phyloP scores from a whole-genome alignment of 148 eudicot species.

The Camellia granthamiana region DNA sequence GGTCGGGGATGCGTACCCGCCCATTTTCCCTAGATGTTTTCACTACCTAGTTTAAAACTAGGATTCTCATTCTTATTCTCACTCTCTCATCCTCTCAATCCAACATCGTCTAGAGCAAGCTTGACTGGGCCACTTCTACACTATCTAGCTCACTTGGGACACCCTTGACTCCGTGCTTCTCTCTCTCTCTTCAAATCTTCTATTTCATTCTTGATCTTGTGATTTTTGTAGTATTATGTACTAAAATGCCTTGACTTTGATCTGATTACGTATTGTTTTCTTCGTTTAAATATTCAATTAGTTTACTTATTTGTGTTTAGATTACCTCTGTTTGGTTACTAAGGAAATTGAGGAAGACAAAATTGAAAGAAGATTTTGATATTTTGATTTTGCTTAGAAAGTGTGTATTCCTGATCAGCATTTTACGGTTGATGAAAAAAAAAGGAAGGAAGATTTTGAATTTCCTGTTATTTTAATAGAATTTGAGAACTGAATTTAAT shows the following conservation, averaged over 20 bases:
- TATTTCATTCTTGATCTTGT: not conserved
- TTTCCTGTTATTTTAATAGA: not conserved
- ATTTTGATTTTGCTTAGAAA: not conserved
- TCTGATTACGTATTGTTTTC: not conserved
- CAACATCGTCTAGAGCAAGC: conserved; percentile 33
- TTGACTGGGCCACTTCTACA: conserved; percentile 37
- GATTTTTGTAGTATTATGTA: not conserved
- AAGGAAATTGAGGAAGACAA: not conserved
- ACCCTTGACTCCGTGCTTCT: conserved; percentile 21
- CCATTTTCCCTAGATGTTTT: too few relatives aligned
- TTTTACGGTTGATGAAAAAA: not conserved
- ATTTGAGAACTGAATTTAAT: not conserved
- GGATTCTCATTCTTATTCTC: too few relatives aligned
- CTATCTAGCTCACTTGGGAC: conserved; percentile 42
- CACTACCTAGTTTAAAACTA: too few relatives aligned
- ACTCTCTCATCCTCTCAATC: too few relatives aligned
- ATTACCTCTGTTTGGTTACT: too few relatives aligned
- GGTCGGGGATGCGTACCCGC: too few relatives aligned
- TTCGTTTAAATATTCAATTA: too few relatives aligned
- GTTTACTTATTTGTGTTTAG: too few relatives aligned
- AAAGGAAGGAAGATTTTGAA: not conserved
- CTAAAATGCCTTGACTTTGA: not conserved
- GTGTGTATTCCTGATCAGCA: not conserved
- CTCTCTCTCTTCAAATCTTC: not conserved
- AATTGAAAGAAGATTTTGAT: not conserved